phyloP scores from a whole-genome alignment of 805 yeast species.

The Cyberlindnera veronae region DNA sequence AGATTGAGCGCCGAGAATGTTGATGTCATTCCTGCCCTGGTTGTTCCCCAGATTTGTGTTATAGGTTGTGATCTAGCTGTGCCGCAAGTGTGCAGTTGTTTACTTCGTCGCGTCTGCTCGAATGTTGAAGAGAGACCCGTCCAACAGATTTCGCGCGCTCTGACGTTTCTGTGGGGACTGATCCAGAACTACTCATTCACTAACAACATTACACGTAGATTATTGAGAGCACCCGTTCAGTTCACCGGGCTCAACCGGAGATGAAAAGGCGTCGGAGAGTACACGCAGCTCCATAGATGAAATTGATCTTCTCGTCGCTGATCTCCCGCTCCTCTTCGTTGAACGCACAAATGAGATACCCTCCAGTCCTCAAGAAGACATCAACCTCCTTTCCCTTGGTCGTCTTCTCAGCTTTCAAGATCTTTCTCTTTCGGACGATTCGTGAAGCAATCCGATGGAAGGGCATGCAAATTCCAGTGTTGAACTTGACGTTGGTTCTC shows the following conservation, averaged over 20 bases:
- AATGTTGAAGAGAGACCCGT: too few species aligned
- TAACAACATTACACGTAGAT: too few species aligned
- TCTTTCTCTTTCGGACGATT: slow-evolving; percentile 38
- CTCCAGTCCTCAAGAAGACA: slow-evolving; percentile 47
- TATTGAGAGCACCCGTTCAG: too few species aligned
- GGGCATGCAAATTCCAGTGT: slow-evolving; percentile 52
- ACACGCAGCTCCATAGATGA: slow-evolving; percentile 43
- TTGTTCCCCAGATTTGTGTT: too few species aligned
- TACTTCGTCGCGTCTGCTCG: too few species aligned
- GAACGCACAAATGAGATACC: slow-evolving; percentile 48
- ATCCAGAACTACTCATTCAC: too few species aligned
- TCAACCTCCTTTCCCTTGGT: slow-evolving; percentile 31
- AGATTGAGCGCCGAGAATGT: slow-evolving; percentile 69
- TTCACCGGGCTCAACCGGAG: too few species aligned
- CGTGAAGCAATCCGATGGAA: slow-evolving; percentile 43
- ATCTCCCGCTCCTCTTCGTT: slow-evolving; percentile 31
- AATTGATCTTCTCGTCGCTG: slow-evolving; percentile 38
- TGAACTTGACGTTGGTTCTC: slow-evolving; percentile 31
- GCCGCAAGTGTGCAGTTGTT: too few species aligned
- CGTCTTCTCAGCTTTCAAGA: slow-evolving; percentile 15
- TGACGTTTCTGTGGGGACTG: too few species aligned
- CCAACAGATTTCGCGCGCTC: too few species aligned
- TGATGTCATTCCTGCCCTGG: slow-evolving; percentile 56
- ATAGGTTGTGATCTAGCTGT: too few species aligned
- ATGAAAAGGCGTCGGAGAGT: slow-evolving; percentile 45